Base-by-base conservation (phyloP, 148 eudicot genomes). In the Mesembryanthemum crystallinum region DNA sequence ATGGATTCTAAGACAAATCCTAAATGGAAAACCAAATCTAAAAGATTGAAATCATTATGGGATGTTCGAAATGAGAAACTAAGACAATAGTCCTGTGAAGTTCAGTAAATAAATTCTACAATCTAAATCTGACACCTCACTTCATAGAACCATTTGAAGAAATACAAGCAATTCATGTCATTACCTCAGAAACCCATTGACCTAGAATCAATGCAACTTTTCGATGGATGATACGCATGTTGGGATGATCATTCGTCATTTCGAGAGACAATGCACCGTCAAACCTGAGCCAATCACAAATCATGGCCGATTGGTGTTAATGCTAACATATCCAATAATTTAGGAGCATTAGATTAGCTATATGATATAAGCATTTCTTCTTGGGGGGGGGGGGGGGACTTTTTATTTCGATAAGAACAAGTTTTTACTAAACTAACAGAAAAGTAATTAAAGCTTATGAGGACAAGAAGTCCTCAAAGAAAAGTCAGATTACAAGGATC, bases 171-270 rank as follows among this genome's bases (percentile, higher is more conserved):
- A 55, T 43, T 42, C 75, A 17, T 32, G 12, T 12, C 13, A 35
- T 70, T 88, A 95, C 99, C 97, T 96, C 99, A 32, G 99, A 96
- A 78, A 96, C 98, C 99, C 99, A 96, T 76, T 96, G 99, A 71
- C 99, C 99, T 30, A 96, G 89, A 67, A 96, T 89, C 58, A 96
- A 82, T 57, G 97, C 98, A 83, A 92, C 98, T 88, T 96, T 96
- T 78, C 99, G 82, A 74, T 87, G 92, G 79, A 92, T 89, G 78
- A 96, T 86, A 62, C 93, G 90, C 97, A 89, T 91, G 82, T 92
- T 96, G 65, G 98, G 96, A 83, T 96, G 91, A 83, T 91, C 91
- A 79, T 92, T 96, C 79, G 91, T 88, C 67, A 96, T 79, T 75
- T 96, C 99, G 58, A 85, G 79, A 8, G 98, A 89, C 82, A 96